Evolutionary conservation across 495 filamentous ascomycete species (phyloP), one percentile per base, ranked within the genome.

Genomic region (Aspergillus funiculosus): DNA sequence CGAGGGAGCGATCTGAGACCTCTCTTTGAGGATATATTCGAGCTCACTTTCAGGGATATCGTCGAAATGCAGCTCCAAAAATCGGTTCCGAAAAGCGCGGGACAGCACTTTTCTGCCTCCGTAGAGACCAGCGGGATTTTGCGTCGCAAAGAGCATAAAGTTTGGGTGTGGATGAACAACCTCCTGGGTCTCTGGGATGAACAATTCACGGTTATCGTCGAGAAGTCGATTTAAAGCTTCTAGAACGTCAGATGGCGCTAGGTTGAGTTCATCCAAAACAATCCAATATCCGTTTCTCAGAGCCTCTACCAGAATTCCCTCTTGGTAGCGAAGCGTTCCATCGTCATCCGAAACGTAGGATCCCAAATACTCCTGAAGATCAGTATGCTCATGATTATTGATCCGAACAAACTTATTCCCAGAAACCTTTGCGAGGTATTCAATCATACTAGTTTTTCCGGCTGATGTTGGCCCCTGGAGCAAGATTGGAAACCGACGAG

Each of bases 91-190:
- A 64, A 99, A 97, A 2, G 94, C 94, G 6, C 94, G 80, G 9
- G 91, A 96, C 3, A 99, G 70, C 4, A 85, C 78, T 57, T 99
- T 99, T 48, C 94, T 75, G 15, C 94, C 94, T 47, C 94, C 94
- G 59, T 99, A 99, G 4, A 97, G 67, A 17, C 94, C 94, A 13
- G 94, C 85, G 2, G 94, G 94, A 52, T 99, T 99, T 56, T 99
- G 94, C 0, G 94, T 99, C n/a, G 94, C 94, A 53, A 97, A 99
- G 1, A 99, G 75, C 82, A 97, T 94, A 67, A 99, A 99, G 58
- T 94, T 88, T 25, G 84, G 79, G 46, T 96, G 88, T 1, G 94
- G 94, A 25, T 83, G 81, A 20, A 99, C 83, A 13, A 89, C 74
- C 56, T 97, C 89, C 61, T 99, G 94, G 0, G 94, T 97, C 57